These are phyloP conservation scores for Chenopodium suecicum DNA, from an alignment of 148 eudicot genomes.

Conservation along the genomic window DNA sequence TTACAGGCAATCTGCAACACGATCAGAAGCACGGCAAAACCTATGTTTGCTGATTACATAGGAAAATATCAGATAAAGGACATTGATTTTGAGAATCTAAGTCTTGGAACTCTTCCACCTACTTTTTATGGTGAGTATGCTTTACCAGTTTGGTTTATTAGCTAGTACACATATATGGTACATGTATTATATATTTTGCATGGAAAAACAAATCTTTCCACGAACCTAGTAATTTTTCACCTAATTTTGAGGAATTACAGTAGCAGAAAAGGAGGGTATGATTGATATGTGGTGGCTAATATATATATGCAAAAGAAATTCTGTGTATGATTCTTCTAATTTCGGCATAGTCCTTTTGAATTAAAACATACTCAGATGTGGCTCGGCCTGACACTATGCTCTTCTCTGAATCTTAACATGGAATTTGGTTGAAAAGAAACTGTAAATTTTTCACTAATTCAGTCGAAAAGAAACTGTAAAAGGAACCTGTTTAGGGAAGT, in stretches of 20 bases:
- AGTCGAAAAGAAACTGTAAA: too few species aligned
- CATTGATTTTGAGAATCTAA: slow-evolving; percentile 55
- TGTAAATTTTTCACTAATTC: background rate
- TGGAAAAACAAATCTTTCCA: background rate
- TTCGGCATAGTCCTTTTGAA: background rate
- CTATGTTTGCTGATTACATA: slow-evolving; percentile 63
- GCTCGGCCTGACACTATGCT: background rate
- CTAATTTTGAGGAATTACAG: background rate
- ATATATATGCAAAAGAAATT: background rate
- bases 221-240: background rate
- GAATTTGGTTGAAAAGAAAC: background rate
- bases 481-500: background rate
- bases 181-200: background rate
- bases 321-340: background rate
- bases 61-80: slow-evolving; percentile 55
- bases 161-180: background rate
- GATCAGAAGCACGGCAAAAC: slow-evolving; percentile 47
- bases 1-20: slow-evolving; percentile 65
- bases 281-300: background rate
- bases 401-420: background rate
- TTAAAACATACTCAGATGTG: background rate
- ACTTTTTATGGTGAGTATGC: slow-evolving; percentile 56
- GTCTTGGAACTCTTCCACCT: slow-evolving; percentile 82
- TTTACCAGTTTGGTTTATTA: background rate
- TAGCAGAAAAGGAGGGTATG: background rate